Percentiles rank a stretch among this genome's conserved stretches.
Conservation (phyloP, 352 stramenopile species). For the Pythium dissotocum region DNA sequence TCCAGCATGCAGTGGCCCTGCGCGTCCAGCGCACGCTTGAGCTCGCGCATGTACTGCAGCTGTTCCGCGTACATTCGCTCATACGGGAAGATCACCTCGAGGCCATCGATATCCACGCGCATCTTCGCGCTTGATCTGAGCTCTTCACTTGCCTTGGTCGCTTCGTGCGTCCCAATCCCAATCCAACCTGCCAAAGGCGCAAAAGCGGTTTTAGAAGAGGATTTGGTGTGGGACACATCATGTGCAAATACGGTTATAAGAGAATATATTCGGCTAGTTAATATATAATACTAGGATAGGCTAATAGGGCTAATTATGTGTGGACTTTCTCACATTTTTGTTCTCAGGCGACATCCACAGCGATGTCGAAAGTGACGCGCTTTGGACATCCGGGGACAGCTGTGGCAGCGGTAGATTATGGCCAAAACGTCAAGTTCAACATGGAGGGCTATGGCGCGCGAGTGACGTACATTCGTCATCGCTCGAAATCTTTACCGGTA, state of each 20-base stretch:
- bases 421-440: too few relatives aligned
- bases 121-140: conserved; percentile 42
- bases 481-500: too few relatives aligned
- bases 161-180: not conserved
- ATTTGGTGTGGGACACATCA: not conserved
- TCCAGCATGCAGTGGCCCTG: conserved; percentile 97
- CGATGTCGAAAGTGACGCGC: too few relatives aligned
- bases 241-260: not conserved
- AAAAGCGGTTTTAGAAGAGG: not conserved
- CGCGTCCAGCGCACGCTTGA: conserved; percentile 97
- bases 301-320: not conserved
- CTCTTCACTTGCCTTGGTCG: not conserved
- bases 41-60: conserved; percentile 98
- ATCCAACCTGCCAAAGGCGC: not conserved
- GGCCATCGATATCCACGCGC: conserved; percentile 94
- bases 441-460: too few relatives aligned
- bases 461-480: too few relatives aligned
- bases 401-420: too few relatives aligned
- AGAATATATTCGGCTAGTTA: not conserved
- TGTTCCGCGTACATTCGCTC: conserved; percentile 98
- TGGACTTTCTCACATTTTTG: too few relatives aligned
- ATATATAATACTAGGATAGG: not conserved
- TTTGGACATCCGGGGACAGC: too few relatives aligned
- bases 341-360: too few relatives aligned
- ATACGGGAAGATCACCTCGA: conserved; percentile 99